Conservation (phyloP, 2,329 filamentous ascomycete genomes). For the Capronia epimyces region DNA sequence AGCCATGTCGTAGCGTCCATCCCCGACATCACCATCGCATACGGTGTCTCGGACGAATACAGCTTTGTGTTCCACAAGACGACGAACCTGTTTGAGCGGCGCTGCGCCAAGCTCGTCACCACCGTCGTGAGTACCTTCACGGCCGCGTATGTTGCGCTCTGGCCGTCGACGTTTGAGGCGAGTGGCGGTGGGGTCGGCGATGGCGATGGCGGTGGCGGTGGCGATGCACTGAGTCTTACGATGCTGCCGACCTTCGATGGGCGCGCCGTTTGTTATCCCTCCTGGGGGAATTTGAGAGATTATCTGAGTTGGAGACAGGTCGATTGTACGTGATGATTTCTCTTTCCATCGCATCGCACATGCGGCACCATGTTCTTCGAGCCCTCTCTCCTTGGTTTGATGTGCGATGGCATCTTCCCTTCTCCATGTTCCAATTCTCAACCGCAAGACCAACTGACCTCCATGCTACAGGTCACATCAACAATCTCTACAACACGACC, state of each 20-base stretch:
- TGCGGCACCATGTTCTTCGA: no score
- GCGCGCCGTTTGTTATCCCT: slow-evolving; percentile 83
- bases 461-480: slow-evolving; percentile 69
- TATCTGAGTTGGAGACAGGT: slow-evolving; percentile 97
- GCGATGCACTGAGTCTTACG: slow-evolving; percentile 62
- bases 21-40: slow-evolving; percentile 78
- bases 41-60: slow-evolving; percentile 93
- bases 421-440: not conserved
- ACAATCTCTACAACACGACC: slow-evolving; percentile 96
- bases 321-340: slow-evolving; percentile 63
- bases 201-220: not conserved
- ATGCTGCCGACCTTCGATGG: slow-evolving; percentile 83
- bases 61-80: slow-evolving; percentile 87
- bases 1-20: slow-evolving; percentile 75
- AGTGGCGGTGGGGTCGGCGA: not conserved
- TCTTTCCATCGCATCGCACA: no score
- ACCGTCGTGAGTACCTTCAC: slow-evolving; percentile 92
- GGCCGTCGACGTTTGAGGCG: slow-evolving; percentile 41
- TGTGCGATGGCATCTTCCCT: not conserved
- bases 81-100: slow-evolving; percentile 75
- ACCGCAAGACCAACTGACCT: not conserved
- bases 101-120: slow-evolving; percentile 81
- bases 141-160: slow-evolving; percentile 77
- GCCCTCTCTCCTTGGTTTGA: not conserved
- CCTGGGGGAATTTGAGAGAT: slow-evolving; percentile 73